Conservation (phyloP, 1,284 basidiomycete genomes). For the Entoloma clypeatum region DNA sequence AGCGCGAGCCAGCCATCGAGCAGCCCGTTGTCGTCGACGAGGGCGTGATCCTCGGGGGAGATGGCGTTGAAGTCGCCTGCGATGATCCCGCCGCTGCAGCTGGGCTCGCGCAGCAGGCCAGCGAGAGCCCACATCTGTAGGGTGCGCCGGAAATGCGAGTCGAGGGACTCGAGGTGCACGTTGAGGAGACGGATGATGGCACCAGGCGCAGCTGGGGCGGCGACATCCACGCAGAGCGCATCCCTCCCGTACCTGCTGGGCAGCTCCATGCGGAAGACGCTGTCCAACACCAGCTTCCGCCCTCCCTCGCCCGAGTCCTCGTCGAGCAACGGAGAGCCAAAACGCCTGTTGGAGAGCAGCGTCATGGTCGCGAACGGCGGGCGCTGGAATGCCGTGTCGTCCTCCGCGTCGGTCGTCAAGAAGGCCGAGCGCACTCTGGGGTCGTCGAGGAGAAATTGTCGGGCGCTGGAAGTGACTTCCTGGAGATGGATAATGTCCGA, state of each 20-base stretch:
- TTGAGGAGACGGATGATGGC: conserved; percentile 34
- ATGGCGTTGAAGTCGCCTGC: conserved; percentile 44
- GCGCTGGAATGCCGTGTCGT: conserved; percentile 31
- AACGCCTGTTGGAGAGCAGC: conserved; percentile 33
- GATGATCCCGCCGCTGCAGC: conserved; percentile 37
- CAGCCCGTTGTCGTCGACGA: conserved; percentile 37
- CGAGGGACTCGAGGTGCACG: conserved; percentile 38
- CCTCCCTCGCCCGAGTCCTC: conserved; percentile 25
- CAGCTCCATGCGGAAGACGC: conserved; percentile 30
- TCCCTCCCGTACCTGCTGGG: conserved; percentile 35
- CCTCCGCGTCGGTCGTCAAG: conserved; percentile 36
- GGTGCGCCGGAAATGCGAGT: conserved; percentile 25
- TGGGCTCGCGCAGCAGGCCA: conserved; percentile 34
- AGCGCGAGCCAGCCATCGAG: conserved; percentile 40
- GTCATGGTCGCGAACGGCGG: conserved; percentile 40
- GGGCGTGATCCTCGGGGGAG: conserved; percentile 30
- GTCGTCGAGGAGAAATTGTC: conserved; percentile 26
- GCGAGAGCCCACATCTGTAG: conserved; percentile 34
- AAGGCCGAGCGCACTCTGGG: conserved; percentile 30
- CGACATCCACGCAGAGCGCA: conserved; percentile 34
- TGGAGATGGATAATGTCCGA: conserved; percentile 38
- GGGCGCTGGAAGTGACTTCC: conserved; percentile 30
- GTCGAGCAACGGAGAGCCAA: conserved; percentile 24
- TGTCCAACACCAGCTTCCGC: conserved; percentile 25
- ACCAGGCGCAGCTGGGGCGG: conserved; percentile 22